Percentiles rank a stretch among this genome's conserved stretches.
phyloP scores from a whole-genome alignment of 352 stramenopile species.

The Blastocystis sp. region DNA sequence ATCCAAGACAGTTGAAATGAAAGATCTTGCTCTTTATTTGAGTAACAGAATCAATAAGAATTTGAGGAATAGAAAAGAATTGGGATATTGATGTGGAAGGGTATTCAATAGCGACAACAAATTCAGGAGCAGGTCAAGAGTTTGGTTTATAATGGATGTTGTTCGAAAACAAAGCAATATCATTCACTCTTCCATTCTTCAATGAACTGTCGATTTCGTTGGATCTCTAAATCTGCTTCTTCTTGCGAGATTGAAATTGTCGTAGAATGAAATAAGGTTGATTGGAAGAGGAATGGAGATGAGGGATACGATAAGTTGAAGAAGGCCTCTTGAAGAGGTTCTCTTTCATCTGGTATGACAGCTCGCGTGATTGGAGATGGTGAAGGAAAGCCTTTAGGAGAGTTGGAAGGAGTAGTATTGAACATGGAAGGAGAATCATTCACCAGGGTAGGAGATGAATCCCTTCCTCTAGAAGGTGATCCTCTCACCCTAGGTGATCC shows the following conservation, averaged over 20 bases:
- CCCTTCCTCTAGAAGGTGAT: not conserved
- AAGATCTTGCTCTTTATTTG: slow-evolving; percentile 36
- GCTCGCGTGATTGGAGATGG: too few relatives aligned
- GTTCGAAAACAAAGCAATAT: slow-evolving; percentile 2
- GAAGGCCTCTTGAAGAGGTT: not conserved
- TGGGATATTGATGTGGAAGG: slow-evolving; percentile 61
- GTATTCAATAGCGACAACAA: slow-evolving; percentile 44
- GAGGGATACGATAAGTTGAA: not conserved
- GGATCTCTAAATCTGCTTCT: not conserved
- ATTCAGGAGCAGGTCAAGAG: slow-evolving; percentile 3
- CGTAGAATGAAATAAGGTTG: not conserved
- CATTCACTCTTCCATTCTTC: not conserved
- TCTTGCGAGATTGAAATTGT: not conserved
- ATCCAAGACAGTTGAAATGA: slow-evolving; percentile 23
- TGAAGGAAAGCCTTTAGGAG: too few relatives aligned
- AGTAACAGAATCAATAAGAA: not conserved
- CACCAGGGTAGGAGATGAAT: not conserved
- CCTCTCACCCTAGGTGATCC: not conserved
- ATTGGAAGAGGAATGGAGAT: not conserved
- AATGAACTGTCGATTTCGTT: slow-evolving; percentile 28
- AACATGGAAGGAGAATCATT: not conserved
- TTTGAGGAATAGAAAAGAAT: slow-evolving; percentile 32
- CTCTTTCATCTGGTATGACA: too few relatives aligned
- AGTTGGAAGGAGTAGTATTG: too few relatives aligned
- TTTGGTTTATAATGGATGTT: not conserved